phyloP scores from a whole-genome alignment of 495 filamentous ascomycete genomes.

The Coniosporium apollinis region DNA sequence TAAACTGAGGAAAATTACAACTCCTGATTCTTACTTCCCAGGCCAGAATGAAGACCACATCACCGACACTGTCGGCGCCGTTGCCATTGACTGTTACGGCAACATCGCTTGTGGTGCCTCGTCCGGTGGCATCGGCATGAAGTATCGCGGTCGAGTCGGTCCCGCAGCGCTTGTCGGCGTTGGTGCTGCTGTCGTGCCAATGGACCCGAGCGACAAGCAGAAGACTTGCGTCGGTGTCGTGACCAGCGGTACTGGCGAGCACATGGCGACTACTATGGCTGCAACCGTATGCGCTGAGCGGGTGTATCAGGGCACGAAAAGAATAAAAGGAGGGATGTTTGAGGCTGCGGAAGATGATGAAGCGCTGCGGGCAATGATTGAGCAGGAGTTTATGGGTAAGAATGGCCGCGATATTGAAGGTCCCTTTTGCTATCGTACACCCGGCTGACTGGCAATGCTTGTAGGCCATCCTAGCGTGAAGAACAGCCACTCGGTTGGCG shows the following conservation, averaged over 20 bases:
- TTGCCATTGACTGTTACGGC: constrained; percentile 71
- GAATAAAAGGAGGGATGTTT: constrained; percentile 40
- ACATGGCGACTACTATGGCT: constrained; percentile 84
- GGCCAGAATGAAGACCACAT: constrained; percentile 35
- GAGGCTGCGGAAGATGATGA: constrained; percentile 50
- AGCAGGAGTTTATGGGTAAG: constrained; percentile 60
- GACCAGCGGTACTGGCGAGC: constrained; percentile 88
- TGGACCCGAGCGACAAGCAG: constrained; percentile 42
- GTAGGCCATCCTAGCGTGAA: constrained; percentile 57
- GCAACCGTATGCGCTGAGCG: constrained; percentile 63
- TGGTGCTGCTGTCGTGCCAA: constrained; percentile 71
- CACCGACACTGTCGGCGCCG: constrained; percentile 88
- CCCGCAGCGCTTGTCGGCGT: constrained; percentile 86
- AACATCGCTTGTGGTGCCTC: constrained; percentile 94
- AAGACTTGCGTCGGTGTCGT: constrained; percentile 53
- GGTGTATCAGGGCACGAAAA: constrained; percentile 48
- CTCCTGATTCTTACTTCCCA: no score
- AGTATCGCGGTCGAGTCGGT: constrained; percentile 75
- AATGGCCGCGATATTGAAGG: no score
- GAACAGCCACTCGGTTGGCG: constrained; percentile 51
- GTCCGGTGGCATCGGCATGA: constrained; percentile 98
- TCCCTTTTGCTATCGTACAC: no score
- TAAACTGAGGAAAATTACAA: not conserved
- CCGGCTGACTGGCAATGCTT: not conserved
- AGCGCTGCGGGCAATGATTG: constrained; percentile 53